These are phyloP conservation scores for Starmerella sp. DNA, from an alignment of 805 yeast species.

Conservation along the genomic window DNA sequence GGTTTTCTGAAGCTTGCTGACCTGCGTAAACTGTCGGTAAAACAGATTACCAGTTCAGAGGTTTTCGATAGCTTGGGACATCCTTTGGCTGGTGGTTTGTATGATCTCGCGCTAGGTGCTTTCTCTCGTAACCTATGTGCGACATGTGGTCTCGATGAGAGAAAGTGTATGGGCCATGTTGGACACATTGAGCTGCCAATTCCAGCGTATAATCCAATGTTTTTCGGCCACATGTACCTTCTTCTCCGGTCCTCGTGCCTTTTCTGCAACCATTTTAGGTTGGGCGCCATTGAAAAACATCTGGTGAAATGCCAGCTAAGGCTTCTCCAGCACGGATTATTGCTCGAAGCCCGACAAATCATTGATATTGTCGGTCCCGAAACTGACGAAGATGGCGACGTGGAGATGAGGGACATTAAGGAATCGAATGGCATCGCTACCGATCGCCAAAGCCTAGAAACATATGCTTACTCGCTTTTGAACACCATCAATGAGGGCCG, in stretches of 20 bases:
- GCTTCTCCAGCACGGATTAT: slow-evolving; percentile 77
- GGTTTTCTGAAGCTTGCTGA: slow-evolving; percentile 73
- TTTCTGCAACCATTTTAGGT: slow-evolving; percentile 77
- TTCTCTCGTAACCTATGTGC: slow-evolving; percentile 79
- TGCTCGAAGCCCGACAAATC: slow-evolving; percentile 63
- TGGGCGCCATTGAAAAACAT: slow-evolving; percentile 59
- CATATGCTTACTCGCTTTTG: neutral
- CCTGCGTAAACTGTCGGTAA: slow-evolving; percentile 76
- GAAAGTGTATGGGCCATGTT: slow-evolving; percentile 94
- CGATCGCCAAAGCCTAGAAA: neutral
- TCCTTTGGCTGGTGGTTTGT: slow-evolving; percentile 86
- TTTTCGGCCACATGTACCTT: slow-evolving; percentile 82
- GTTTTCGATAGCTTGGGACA: slow-evolving; percentile 96
- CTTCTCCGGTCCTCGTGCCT: slow-evolving; percentile 76
- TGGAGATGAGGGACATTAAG: slow-evolving; percentile 22
- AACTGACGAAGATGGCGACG: slow-evolving; percentile 23
- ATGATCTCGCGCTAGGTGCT: slow-evolving; percentile 93
- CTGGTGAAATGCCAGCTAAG: slow-evolving; percentile 64
- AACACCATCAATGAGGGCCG: neutral
- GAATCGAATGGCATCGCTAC: neutral
- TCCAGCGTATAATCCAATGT: slow-evolving; percentile 89
- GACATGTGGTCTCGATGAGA: slow-evolving; percentile 92
- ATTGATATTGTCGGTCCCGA: slow-evolving; percentile 41
- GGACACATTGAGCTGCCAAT: slow-evolving; percentile 96
- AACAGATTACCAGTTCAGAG: slow-evolving; percentile 88